Evolutionary conservation across 805 yeast species (phyloP).

Genomic region (Kluyveromyces siamensis): DNA sequence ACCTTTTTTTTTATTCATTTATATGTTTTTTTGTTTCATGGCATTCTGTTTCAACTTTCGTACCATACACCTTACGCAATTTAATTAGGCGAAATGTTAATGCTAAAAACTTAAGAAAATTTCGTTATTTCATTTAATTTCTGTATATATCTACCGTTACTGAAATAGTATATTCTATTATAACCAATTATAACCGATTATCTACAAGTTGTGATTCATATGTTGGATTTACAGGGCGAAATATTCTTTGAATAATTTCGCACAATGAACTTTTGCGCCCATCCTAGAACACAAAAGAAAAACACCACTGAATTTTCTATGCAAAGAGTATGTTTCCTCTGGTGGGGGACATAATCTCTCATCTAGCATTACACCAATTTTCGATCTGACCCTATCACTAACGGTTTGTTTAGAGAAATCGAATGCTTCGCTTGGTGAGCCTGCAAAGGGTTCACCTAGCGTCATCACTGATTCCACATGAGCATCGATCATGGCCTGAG

Average conservation of each 20-base stretch:
- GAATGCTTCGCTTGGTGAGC: slow-evolving; percentile 35
- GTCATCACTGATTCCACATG: slow-evolving; percentile 87
- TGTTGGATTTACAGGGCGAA: slow-evolving; percentile 38
- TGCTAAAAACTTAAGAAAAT: no score
- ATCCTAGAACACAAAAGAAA: slow-evolving; percentile 81
- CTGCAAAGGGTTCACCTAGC: slow-evolving; percentile 86
- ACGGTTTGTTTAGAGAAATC: slow-evolving; percentile 82
- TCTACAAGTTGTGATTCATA: neutral
- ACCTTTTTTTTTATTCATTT: no score
- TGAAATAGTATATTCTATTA: no score
- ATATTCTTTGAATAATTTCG: slow-evolving; percentile 63
- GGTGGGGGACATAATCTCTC: slow-evolving; percentile 96
- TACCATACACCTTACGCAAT: no score
- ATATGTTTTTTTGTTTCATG: no score
- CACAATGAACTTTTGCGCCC: slow-evolving; percentile 75
- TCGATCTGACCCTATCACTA: slow-evolving; percentile 83
- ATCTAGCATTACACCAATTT: slow-evolving; percentile 80
- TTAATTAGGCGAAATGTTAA: no score
- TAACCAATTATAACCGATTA: no score
- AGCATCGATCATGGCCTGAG: slow-evolving; percentile 79
- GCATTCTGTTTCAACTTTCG: no score
- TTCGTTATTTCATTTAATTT: no score
- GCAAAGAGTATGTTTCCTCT: slow-evolving; percentile 95
- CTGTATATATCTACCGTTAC: no score
- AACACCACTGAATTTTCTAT: slow-evolving; percentile 91